These are phyloP conservation scores for Inga oerstediana DNA, from an alignment of 306 rosid species.

Conservation along the genomic window DNA sequence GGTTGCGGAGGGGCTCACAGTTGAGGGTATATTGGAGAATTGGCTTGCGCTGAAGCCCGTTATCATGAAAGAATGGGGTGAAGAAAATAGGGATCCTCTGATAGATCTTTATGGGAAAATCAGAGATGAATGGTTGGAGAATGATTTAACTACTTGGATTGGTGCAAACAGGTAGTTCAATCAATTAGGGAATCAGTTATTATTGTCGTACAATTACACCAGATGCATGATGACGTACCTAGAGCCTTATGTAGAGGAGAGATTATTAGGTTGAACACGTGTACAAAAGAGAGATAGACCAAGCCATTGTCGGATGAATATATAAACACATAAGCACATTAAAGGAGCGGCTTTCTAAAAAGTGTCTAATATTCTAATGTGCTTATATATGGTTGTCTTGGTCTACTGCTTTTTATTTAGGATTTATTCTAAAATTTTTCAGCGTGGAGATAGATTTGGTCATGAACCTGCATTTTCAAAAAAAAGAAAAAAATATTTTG, in stretches of 20 bases:
- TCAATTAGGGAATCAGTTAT: constrained; percentile 12
- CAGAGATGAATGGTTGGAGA: constrained; percentile 89
- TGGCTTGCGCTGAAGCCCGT: constrained; percentile 75
- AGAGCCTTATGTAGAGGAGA: neutral
- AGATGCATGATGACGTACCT: constrained; percentile 8
- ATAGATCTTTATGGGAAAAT: constrained; percentile 74
- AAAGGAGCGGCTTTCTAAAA: neutral
- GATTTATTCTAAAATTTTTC: neutral
- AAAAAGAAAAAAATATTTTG: neutral
- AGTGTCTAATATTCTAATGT: neutral
- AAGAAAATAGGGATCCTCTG: constrained; percentile 65
- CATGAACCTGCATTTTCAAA: neutral
- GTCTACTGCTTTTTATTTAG: neutral
- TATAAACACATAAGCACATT: neutral
- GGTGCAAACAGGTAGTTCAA: constrained; percentile 80
- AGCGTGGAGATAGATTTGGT: neutral
- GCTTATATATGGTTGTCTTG: neutral
- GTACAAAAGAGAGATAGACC: neutral
- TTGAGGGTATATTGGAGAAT: constrained; percentile 76
- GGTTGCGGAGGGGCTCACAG: constrained; percentile 79
- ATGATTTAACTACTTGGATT: constrained; percentile 74
- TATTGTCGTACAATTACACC: neutral
- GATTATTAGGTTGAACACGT: neutral
- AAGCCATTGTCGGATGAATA: neutral
- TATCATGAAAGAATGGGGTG: constrained; percentile 79